Conservation (phyloP, 768 basidiomycete genomes). For the Panellus pusillus region DNA sequence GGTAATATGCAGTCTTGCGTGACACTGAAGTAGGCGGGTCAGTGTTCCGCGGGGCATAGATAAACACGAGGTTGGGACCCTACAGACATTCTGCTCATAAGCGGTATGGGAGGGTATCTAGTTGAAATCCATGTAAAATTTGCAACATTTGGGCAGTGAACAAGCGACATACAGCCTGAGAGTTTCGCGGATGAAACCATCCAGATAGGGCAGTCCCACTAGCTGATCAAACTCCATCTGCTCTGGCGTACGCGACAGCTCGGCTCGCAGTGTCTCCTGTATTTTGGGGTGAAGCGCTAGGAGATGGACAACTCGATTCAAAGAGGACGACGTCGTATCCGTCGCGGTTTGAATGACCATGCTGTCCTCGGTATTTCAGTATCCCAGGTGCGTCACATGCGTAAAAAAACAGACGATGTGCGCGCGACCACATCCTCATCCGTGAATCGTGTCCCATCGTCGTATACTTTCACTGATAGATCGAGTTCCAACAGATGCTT, state of each 20-base stretch:
- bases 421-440: conserved; percentile 43
- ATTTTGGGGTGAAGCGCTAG: conserved; percentile 28
- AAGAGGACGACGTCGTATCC: conserved; percentile 10
- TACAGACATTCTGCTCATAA: conserved; percentile 22
- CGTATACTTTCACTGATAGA: conserved; percentile 33
- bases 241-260: conserved; percentile 21
- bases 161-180: conserved; percentile 27
- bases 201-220: conserved; percentile 32
- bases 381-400: background rate
- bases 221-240: conserved; percentile 31
- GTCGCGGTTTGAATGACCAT: conserved; percentile 16
- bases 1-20: conserved; percentile 35
- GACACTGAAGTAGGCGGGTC: background rate
- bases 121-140: background rate
- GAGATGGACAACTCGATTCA: conserved; percentile 7
- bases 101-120: conserved; percentile 24
- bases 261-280: conserved; percentile 33
- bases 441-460: no score
- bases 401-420: conserved; percentile 27
- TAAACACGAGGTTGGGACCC: no score
- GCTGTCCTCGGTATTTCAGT: conserved; percentile 6
- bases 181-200: conserved; percentile 36
- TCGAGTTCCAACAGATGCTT: background rate
- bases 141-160: conserved; percentile 9
- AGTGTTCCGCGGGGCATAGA: background rate